phyloP scores from a whole-genome alignment of 768 basidiomycete species.

The Chiua virens region DNA sequence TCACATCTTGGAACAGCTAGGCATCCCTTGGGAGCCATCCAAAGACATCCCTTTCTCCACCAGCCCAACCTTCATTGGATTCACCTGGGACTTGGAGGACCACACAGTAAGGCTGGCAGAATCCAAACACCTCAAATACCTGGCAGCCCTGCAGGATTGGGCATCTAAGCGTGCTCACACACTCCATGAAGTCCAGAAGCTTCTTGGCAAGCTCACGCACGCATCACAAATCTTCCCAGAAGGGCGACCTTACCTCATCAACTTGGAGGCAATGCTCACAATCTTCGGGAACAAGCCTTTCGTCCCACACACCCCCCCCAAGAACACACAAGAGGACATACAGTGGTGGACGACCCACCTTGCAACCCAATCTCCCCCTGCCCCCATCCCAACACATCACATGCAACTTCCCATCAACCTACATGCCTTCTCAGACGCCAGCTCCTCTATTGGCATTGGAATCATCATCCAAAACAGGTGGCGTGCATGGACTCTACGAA shows the following conservation, averaged over 20 bases:
- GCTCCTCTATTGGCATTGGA: background rate
- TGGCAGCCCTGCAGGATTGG: too few relatives aligned
- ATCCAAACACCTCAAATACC: background rate
- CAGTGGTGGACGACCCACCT: background rate
- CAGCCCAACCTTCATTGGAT: background rate
- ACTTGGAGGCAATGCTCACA: background rate
- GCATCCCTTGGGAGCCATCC: background rate
- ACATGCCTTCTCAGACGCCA: background rate
- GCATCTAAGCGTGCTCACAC: background rate
- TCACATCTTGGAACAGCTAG: too few relatives aligned
- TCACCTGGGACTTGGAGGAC: too few relatives aligned
- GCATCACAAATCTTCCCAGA: background rate
- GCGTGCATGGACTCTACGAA: too few relatives aligned
- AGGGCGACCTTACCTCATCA: background rate
- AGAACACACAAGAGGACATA: background rate
- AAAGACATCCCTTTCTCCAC: conserved; percentile 8
- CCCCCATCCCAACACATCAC: too few relatives aligned
- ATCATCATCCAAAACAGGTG: too few relatives aligned
- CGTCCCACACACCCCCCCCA: background rate
- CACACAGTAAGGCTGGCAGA: too few relatives aligned
- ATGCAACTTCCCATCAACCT: too few relatives aligned
- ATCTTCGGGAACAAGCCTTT: background rate
- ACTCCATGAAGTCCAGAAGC: background rate
- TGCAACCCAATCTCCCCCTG: too few relatives aligned
- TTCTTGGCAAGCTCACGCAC: background rate